Conservation (phyloP, 768 basidiomycete species). For the Leccinum rimulosum region DNA sequence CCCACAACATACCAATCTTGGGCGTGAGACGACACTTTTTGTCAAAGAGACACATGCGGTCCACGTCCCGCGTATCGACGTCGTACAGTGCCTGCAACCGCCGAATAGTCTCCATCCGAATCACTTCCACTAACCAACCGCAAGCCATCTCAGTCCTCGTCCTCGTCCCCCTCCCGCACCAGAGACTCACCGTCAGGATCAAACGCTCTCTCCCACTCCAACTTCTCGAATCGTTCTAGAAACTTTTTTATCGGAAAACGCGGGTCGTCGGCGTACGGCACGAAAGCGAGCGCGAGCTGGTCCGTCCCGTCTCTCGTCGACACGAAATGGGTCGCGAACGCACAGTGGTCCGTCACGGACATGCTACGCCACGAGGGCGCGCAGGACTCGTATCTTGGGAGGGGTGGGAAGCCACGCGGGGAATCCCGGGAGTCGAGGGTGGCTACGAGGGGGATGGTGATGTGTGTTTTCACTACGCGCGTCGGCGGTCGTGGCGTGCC, state of each 20-base stretch:
- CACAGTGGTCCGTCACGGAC: neutral
- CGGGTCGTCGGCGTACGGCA: conserved; percentile 56
- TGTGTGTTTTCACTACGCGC: neutral
- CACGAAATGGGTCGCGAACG: no score
- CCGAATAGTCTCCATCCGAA: conserved; percentile 44
- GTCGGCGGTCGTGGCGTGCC: neutral
- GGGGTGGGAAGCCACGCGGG: conserved; percentile 9
- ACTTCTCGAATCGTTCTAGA: conserved; percentile 14
- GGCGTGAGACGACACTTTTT: conserved; percentile 20
- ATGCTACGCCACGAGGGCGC: conserved; percentile 40
- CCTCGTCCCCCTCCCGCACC: conserved; percentile 13
- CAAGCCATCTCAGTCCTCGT: no score
- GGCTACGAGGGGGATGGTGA: conserved; percentile 10
- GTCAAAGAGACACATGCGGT: conserved; percentile 28
- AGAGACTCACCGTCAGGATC: conserved; percentile 46
- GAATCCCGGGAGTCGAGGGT: conserved; percentile 7
- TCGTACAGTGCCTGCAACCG: conserved; percentile 34
- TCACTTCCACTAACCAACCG: conserved; percentile 41
- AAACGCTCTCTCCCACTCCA: conserved; percentile 40
- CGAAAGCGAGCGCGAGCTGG: neutral
- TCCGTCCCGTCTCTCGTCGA: neutral
- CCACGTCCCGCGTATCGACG: conserved; percentile 37
- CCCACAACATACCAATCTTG: conserved; percentile 42
- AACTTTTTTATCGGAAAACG: neutral
- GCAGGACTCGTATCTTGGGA: conserved; percentile 45